phyloP scores from a whole-genome alignment of 805 yeast species.

The Babjeviella inositovora region DNA sequence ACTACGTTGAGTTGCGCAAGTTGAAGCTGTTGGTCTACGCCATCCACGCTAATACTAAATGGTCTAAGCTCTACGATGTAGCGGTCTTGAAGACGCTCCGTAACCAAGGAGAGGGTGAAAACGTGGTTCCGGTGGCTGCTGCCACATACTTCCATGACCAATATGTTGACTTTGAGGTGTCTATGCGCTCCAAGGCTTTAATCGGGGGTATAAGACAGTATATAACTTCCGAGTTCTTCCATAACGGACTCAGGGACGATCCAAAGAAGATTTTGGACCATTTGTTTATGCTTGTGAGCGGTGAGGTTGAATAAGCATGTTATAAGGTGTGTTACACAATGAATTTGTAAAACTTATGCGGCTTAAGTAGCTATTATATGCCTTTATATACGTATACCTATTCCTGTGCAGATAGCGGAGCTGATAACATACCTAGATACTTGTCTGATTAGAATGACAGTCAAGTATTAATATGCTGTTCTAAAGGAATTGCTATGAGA shows the following conservation, averaged over 20 bases:
- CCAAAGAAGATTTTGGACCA: constrained; percentile 19
- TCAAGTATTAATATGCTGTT: too few relatives aligned
- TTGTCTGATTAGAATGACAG: too few relatives aligned
- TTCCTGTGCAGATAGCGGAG: too few relatives aligned
- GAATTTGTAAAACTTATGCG: too few relatives aligned
- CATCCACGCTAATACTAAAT: constrained; percentile 13
- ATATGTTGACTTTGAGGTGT: constrained; percentile 29
- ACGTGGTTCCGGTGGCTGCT: constrained; percentile 24
- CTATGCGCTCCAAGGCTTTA: constrained; percentile 15
- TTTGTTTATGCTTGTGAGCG: constrained; percentile 19
- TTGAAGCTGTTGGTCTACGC: constrained; percentile 22
- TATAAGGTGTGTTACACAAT: too few relatives aligned
- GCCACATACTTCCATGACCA: constrained; percentile 31
- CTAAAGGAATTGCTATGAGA: too few relatives aligned
- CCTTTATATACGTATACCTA: too few relatives aligned
- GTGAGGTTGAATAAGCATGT: constrained; percentile 22
- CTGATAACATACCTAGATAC: too few relatives aligned
- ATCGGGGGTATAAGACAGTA: constrained; percentile 19
- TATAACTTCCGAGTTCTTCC: constrained; percentile 32
- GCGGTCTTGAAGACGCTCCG: constrained; percentile 7
- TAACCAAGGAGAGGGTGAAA: constrained; percentile 9
- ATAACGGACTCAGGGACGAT: constrained; percentile 28
- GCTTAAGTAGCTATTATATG: too few relatives aligned
- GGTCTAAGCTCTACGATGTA: constrained; percentile 20
- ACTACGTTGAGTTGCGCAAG: constrained; percentile 21